Conservation (phyloP, 2,329 filamentous ascomycete genomes). For the Trichoderma guizhouense region DNA sequence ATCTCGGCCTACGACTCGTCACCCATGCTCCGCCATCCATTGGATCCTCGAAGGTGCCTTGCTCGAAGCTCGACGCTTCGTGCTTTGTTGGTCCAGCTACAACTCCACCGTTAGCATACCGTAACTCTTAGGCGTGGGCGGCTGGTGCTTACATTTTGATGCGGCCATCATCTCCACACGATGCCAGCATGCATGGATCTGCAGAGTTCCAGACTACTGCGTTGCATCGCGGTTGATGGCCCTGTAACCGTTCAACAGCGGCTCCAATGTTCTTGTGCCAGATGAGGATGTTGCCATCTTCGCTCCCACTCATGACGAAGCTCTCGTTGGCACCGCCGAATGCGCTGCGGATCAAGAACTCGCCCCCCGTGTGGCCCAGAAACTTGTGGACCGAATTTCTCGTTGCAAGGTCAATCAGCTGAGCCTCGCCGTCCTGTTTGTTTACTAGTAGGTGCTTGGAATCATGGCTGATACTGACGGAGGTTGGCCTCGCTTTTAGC, state of each 20-base stretch:
- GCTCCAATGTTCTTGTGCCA: conserved; percentile 85
- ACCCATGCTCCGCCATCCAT: conserved; percentile 22
- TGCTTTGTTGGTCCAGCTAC: conserved; percentile 28
- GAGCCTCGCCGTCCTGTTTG: conserved; percentile 70
- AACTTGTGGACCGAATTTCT: conserved; percentile 71
- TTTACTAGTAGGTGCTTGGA: conserved; percentile 81
- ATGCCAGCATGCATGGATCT: conserved; percentile 81
- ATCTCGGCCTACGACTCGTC: conserved; percentile 19
- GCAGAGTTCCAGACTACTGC: conserved; percentile 84
- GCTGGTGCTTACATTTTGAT: conserved; percentile 72
- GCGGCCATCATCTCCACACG: conserved; percentile 81
- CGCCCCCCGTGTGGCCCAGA: conserved; percentile 68
- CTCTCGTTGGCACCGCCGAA: conserved; percentile 91
- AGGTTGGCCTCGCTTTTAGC: conserved; percentile 65
- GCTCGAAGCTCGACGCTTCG: conserved; percentile 23
- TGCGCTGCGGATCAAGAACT: conserved; percentile 74
- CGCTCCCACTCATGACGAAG: conserved; percentile 88
- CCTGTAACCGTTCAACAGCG: conserved; percentile 71
- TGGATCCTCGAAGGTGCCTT: conserved; percentile 15
- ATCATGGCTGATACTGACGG: conserved; percentile 76
- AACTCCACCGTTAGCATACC: background rate
- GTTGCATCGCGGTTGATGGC: conserved; percentile 76
- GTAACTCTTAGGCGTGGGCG: background rate
- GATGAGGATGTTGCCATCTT: conserved; percentile 75
- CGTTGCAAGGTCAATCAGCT: conserved; percentile 73